phyloP scores from a whole-genome alignment of 192 early-diverging fungal genomes.

The Kappamyces sp. region DNA sequence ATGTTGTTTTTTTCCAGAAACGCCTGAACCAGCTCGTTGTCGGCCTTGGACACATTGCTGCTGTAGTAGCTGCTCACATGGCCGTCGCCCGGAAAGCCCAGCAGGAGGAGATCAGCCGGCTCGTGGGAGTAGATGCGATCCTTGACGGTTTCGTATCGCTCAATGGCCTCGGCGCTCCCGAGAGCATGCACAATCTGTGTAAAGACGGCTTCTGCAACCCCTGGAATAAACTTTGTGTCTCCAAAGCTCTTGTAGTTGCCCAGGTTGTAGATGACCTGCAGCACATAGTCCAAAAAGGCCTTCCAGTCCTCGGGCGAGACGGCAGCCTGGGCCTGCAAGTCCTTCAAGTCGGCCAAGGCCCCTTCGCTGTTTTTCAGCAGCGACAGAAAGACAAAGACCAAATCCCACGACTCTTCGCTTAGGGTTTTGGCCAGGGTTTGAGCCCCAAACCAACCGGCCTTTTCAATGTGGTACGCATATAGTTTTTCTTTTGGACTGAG shows the following conservation, averaged over 20 bases:
- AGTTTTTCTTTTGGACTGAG: slow-evolving; percentile 40
- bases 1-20: slow-evolving; percentile 34
- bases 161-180: slow-evolving; percentile 18
- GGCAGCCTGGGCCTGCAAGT: slow-evolving; percentile 20
- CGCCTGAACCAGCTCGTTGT: slow-evolving; percentile 35
- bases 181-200: slow-evolving; percentile 35
- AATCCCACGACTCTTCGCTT: slow-evolving; percentile 9
- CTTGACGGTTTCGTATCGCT: slow-evolving; percentile 22
- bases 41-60: slow-evolving; percentile 41
- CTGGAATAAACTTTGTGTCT: slow-evolving; percentile 58
- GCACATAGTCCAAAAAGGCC: slow-evolving; percentile 46
- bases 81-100: slow-evolving; percentile 55
- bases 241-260: slow-evolving; percentile 60
- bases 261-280: slow-evolving; percentile 42
- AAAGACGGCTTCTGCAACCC: slow-evolving; percentile 34
- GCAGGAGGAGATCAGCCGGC: slow-evolving; percentile 36
- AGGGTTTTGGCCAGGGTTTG: neutral
- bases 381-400: slow-evolving; percentile 38
- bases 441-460: neutral
- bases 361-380: slow-evolving; percentile 17
- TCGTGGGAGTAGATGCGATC: slow-evolving; percentile 33
- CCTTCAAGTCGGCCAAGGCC: slow-evolving; percentile 13
- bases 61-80: slow-evolving; percentile 55
- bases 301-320: slow-evolving; percentile 45
- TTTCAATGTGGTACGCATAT: slow-evolving; percentile 26